A percentile compares a stretch with the other conserved stretches of the same genome.
These are phyloP conservation scores for Linnemannia schmuckeri DNA, from an alignment of 192 early-diverging fungal genomes.

Conservation along the genomic window DNA sequence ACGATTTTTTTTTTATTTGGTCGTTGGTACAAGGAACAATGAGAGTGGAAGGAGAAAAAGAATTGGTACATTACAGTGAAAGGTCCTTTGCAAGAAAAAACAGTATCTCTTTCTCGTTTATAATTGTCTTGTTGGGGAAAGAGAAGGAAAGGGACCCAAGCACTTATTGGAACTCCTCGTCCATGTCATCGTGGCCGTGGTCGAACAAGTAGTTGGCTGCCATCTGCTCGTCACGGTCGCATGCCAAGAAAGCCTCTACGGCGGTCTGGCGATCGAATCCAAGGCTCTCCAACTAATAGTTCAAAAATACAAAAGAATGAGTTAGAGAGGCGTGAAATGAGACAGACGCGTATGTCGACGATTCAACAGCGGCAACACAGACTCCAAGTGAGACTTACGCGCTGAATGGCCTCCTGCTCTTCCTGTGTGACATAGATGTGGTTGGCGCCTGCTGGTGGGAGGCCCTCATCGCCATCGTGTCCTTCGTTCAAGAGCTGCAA, in stretches of 20 bases:
- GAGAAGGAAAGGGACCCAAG: not conserved
- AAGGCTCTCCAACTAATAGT: constrained; percentile 77
- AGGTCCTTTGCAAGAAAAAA: not conserved
- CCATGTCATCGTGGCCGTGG: constrained; percentile 70
- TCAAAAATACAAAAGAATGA: constrained; percentile 12
- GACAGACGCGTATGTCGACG: constrained; percentile 1
- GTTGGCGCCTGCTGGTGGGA: constrained; percentile 61
- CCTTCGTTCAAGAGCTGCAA: constrained; percentile 78
- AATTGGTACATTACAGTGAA: not conserved
- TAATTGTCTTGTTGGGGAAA: not conserved
- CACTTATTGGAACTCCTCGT: constrained; percentile 36
- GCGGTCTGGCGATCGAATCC: constrained; percentile 89
- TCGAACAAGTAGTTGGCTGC: constrained; percentile 98
- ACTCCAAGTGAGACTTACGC: constrained; percentile 62
- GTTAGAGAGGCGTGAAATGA: too few relatives aligned
- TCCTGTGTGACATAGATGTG: constrained; percentile 88
- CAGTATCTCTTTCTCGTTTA: not conserved
- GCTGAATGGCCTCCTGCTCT: constrained; percentile 91
- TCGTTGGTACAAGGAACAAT: not conserved
- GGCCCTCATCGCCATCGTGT: constrained; percentile 71
- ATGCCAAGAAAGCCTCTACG: constrained; percentile 95
- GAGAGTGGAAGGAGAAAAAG: not conserved
- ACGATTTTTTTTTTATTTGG: not conserved
- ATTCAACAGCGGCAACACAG: not conserved
- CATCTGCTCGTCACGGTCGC: constrained; percentile 98